Percentiles rank a stretch among this genome's conserved stretches.
These are phyloP conservation scores for Grigorovia yakushimaensis DNA, from an alignment of 805 yeast genomes.

Conservation along the genomic window DNA sequence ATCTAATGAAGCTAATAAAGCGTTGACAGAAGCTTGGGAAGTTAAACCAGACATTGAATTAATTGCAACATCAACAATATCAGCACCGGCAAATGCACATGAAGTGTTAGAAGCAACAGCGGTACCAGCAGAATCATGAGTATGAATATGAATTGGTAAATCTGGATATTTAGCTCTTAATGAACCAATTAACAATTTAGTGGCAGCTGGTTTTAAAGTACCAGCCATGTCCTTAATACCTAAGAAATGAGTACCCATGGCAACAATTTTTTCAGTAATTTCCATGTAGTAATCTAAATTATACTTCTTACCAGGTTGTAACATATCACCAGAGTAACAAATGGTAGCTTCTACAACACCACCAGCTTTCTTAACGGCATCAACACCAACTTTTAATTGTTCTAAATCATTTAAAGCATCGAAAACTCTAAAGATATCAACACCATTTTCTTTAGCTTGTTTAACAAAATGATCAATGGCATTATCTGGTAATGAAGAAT, in stretches of 20 bases:
- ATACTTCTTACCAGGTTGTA: constrained; percentile 91
- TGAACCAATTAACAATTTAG: constrained; percentile 65
- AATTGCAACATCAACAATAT: constrained; percentile 93
- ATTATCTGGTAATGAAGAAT: constrained; percentile 94
- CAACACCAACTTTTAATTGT: constrained; percentile 94
- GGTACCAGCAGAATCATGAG: constrained; percentile 99
- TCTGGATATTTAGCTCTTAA: constrained; percentile 83
- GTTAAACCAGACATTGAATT: constrained; percentile 98
- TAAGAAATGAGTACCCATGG: constrained; percentile 90
- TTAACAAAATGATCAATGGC: constrained; percentile 95
- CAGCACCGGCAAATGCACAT: constrained; percentile 93
- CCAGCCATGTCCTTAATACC: constrained; percentile 99
- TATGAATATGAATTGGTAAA: constrained; percentile 95
- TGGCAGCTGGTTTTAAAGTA: constrained; percentile 93
- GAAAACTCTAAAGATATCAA: constrained; percentile 94
- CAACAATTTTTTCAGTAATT: constrained; percentile 74
- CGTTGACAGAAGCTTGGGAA: constrained; percentile 93
- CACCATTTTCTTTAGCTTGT: constrained; percentile 93
- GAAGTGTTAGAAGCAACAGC: constrained; percentile 97
- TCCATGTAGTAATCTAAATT: constrained; percentile 81
- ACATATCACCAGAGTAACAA: constrained; percentile 98
- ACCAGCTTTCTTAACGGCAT: constrained; percentile 95
- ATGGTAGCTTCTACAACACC: constrained; percentile 98
- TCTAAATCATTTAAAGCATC: constrained; percentile 96
- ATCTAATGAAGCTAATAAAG: constrained; percentile 84